These are phyloP conservation scores for Mortierella sp. DNA, from an alignment of 371 early-diverging fungal species.

Conservation along the genomic window DNA sequence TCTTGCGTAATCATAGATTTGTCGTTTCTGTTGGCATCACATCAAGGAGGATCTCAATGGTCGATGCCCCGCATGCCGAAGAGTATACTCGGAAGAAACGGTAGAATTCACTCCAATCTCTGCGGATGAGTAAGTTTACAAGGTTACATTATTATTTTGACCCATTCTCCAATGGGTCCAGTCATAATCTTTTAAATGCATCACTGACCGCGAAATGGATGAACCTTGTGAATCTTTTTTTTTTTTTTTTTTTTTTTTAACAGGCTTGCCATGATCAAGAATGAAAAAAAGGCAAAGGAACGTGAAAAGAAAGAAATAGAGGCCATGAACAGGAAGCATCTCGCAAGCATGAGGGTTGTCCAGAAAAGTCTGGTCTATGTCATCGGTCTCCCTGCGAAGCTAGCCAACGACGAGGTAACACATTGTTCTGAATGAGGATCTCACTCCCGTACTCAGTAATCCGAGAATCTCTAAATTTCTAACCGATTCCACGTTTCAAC, in stretches of 20 bases:
- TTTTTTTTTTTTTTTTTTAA: constrained; percentile 1
- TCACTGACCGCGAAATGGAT: neutral
- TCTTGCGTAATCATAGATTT: constrained; percentile 76
- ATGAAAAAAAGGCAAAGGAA: constrained; percentile 90
- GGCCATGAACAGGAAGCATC: constrained; percentile 85
- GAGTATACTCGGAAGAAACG: constrained; percentile 87
- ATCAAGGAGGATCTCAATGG: constrained; percentile 94
- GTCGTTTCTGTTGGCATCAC: constrained; percentile 98
- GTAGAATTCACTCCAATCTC: constrained; percentile 92
- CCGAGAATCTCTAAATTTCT: neutral
- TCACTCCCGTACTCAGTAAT: neutral
- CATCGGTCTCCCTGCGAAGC: constrained; percentile 87
- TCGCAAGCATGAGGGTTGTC: constrained; percentile 92
- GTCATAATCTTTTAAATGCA: no score
- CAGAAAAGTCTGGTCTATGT: constrained; percentile 97
- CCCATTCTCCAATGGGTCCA: neutral
- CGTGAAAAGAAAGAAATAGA: constrained; percentile 91
- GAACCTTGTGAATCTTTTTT: neutral
- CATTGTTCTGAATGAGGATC: neutral
- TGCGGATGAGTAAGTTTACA: constrained; percentile 82
- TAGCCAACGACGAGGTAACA: constrained; percentile 89
- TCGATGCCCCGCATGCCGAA: constrained; percentile 94
- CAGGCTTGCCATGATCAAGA: constrained; percentile 72
- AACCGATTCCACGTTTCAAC: neutral
- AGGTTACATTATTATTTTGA: neutral